Conservation (phyloP, 2,329 filamentous ascomycete species). For the Sordariomycetes sp. region DNA sequence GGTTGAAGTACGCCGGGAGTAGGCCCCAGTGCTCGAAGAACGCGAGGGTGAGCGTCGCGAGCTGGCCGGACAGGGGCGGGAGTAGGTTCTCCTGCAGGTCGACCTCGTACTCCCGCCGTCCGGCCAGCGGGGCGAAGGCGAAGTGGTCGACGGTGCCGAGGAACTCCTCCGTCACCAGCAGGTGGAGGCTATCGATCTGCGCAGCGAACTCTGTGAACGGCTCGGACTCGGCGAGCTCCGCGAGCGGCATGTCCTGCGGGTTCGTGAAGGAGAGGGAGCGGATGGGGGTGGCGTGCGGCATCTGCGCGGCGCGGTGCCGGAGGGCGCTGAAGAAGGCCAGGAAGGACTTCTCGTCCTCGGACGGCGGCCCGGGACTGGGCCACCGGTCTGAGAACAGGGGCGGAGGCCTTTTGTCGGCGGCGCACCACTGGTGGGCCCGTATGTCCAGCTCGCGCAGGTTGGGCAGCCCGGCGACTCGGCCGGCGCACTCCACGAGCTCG, state of each 20-base stretch:
- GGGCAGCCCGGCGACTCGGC: slow-evolving; percentile 7
- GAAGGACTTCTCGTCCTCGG: slow-evolving; percentile 4
- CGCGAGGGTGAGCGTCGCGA: slow-evolving; percentile 11
- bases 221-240: slow-evolving; percentile 4
- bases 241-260: slow-evolving; percentile 10
- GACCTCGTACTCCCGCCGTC: slow-evolving; percentile 12
- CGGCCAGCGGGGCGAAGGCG: slow-evolving; percentile 2
- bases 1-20: slow-evolving; percentile 12
- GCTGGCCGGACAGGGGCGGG: slow-evolving; percentile 7
- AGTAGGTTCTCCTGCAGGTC: slow-evolving; percentile 11
- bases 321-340: slow-evolving; percentile 9
- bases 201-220: slow-evolving; percentile 7
- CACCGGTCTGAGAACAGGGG: too few relatives aligned
- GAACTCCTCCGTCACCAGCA: slow-evolving; percentile 6
- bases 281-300: slow-evolving; percentile 1
- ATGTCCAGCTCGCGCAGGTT: slow-evolving; percentile 6
- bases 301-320: slow-evolving; percentile 6
- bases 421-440: slow-evolving; percentile 5
- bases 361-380: neutral
- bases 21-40: slow-evolving; percentile 11
- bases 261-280: slow-evolving; percentile 9
- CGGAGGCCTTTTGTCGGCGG: neutral
- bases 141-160: slow-evolving; percentile 9
- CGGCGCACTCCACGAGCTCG: slow-evolving; percentile 3
- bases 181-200: slow-evolving; percentile 9